Evolutionary conservation across 495 filamentous ascomycete genomes (phyloP), one percentile per base, ranked within the genome.

Genomic region (Daldinia concentrica): DNA sequence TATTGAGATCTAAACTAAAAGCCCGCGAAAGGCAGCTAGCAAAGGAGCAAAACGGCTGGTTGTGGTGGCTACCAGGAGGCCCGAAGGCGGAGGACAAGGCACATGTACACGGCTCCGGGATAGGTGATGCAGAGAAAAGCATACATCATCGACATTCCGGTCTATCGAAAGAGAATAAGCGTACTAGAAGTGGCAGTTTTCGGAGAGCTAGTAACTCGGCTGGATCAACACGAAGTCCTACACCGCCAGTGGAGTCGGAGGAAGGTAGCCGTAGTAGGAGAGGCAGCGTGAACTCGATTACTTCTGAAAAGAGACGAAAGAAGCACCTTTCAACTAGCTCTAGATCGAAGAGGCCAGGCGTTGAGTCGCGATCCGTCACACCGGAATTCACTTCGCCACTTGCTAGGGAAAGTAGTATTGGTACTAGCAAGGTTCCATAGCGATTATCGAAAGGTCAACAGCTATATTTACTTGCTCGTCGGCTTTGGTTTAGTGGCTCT

Each of bases 61-160:
- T 93, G 39, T 93, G 91, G 91, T 94, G 93, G 91, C 58, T 93
- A 84, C 89, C 88, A 79, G 71, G 88, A 65, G 65, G 70, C 24
- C 61, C 22, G 2, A 73, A 72, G 6, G 64, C 65, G 0, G 74
- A 74, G 41, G 72, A 74, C 5, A 84, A 84, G 62, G 81, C 77
- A 2, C 72, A 73, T 24, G 51, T 62, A 22, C 73, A 68, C 1
- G 74, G 74, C 12, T 36, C 59, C 62, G 59, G 58, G 32, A 27
- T 43, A 39, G 72, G 64, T 17, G 77, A 79, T 27, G 17, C 58
- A 15, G 79, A 82, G 62, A 80, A 80, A 68, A 48, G 27, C 15
- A 69, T 65, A 17, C 73, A 81, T 64, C 80, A 80, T 19, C 80
- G 80, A 14, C 75, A 82, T 62, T 62, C 78, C 9, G 77, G 79